These are phyloP conservation scores for Kingdonia uniflora DNA, from an alignment of 164 flowering plant genomes.

Conservation along the genomic window DNA sequence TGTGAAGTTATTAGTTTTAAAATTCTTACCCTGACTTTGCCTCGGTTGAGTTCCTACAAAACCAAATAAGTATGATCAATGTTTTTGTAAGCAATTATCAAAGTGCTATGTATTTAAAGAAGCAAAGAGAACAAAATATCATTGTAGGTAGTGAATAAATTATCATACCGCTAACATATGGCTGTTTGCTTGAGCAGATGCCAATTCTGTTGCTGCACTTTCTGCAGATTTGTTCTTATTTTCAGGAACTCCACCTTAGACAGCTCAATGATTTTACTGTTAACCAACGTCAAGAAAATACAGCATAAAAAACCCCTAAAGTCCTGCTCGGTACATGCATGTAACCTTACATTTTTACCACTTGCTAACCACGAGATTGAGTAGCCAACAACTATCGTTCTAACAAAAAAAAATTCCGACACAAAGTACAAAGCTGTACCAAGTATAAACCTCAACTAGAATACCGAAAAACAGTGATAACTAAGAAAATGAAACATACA, in stretches of 20 bases:
- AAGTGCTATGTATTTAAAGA: neutral
- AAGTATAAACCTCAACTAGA: too few relatives aligned
- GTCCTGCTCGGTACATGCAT: too few relatives aligned
- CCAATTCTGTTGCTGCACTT: slow-evolving; percentile 45
- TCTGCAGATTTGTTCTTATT: slow-evolving; percentile 31
- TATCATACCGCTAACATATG: slow-evolving; percentile 42
- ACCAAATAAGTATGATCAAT: neutral
- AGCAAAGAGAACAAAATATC: neutral
- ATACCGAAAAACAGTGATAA: too few relatives aligned
- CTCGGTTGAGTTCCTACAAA: slow-evolving; percentile 60
- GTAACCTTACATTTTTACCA: too few relatives aligned
- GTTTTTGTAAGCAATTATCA: neutral
- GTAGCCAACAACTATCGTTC: too few relatives aligned
- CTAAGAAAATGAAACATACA: too few relatives aligned
- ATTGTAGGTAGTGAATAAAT: neutral
- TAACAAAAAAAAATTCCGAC: too few relatives aligned
- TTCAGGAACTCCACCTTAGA: slow-evolving; percentile 39
- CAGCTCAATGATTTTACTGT: slow-evolving; percentile 49
- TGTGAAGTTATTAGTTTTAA: neutral
- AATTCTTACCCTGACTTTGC: slow-evolving; percentile 49
- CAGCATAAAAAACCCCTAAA: neutral
- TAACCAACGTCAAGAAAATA: slow-evolving; percentile 8
- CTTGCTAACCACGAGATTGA: too few relatives aligned
- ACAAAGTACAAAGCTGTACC: too few relatives aligned
- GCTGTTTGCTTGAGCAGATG: slow-evolving; percentile 56